Conservation (phyloP, 2,329 filamentous ascomycete genomes). For the Alternaria burnsii region DNA sequence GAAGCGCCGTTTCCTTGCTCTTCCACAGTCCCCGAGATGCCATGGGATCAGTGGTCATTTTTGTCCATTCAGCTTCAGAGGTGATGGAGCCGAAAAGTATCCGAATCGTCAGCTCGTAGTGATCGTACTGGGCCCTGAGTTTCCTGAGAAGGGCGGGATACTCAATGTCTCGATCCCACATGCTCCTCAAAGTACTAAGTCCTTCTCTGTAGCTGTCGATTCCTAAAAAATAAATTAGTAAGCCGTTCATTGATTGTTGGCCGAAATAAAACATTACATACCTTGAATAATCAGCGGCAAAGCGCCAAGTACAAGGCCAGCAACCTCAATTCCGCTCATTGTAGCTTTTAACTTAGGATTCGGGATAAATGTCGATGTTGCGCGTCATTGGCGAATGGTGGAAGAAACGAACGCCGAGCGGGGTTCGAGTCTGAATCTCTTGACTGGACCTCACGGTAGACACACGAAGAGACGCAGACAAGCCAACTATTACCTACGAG, state of each 20-base stretch:
- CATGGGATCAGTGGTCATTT: constrained; percentile 46
- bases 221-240: constrained; percentile 17
- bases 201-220: constrained; percentile 52
- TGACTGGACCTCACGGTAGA: constrained; percentile 2
- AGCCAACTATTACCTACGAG: neutral
- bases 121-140: constrained; percentile 49
- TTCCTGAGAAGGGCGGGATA: constrained; percentile 49
- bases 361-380: neutral
- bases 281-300: constrained; percentile 51
- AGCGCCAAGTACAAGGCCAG: constrained; percentile 48
- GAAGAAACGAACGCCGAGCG: constrained; percentile 14
- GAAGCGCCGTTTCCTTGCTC: constrained; percentile 38
- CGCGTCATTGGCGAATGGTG: constrained; percentile 15
- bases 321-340: constrained; percentile 47
- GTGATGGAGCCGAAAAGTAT: constrained; percentile 49
- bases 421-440: constrained; percentile 14
- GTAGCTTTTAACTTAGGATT: neutral
- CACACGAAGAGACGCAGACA: neutral
- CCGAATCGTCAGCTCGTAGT: constrained; percentile 48
- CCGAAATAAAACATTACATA: constrained; percentile 17
- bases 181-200: constrained; percentile 51
- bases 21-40: constrained; percentile 45
- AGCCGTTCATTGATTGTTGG: neutral
- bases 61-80: constrained; percentile 45
- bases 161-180: constrained; percentile 48